Base-by-base conservation (phyloP, 2,329 filamentous ascomycete species). In the Arthrobotrys iridis region DNA sequence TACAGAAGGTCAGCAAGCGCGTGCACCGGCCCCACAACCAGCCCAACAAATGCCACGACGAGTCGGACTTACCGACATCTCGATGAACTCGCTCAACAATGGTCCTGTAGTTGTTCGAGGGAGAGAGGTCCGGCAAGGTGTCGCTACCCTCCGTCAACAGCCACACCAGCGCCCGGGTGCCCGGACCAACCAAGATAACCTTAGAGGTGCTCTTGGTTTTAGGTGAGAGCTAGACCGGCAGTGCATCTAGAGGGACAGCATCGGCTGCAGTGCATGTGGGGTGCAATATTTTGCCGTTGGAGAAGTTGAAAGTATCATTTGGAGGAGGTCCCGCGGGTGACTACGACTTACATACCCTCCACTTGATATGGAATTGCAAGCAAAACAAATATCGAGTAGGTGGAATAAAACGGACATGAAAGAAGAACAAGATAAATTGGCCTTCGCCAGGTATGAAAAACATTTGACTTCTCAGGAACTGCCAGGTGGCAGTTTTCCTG, bases 11-110 rank as follows among this genome's bases (percentile, higher is more conserved):
- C 60, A 55, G 35, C 45, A 15, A 55, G 28, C 45, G 60, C 45
- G 24, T 46, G 40, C 24, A 4, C 37, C 40, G 28, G 57, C 40
- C 26, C 37, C 43, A 41, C 30, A 13, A 13, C 5, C 45, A 30
- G 33, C 13, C 18, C 13, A 5, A 18, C 40, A 59, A 10, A 11
- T n/a, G 22, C 22, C 22, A 43, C 60, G 45, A 40, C 33, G 46
- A 65, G 22, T 30, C 40, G 60, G 45, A 20, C 45, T 65, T 22
- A 10, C 45, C 28, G 60, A 65, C 33, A 65, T 65, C 45, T 22
- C 43, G 2, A 41, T 50, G 41, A 64, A 65, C 22, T 2, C 18
- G 15, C 22, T 65, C 0, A 50, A 50, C 26, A 41, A 52, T 13
- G 60, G 48, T 37, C 46, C 48, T 8, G 33, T 66, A n/a, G 7